phyloP scores from a whole-genome alignment of 2,329 filamentous ascomycete species.

The Penicillium expansum region DNA sequence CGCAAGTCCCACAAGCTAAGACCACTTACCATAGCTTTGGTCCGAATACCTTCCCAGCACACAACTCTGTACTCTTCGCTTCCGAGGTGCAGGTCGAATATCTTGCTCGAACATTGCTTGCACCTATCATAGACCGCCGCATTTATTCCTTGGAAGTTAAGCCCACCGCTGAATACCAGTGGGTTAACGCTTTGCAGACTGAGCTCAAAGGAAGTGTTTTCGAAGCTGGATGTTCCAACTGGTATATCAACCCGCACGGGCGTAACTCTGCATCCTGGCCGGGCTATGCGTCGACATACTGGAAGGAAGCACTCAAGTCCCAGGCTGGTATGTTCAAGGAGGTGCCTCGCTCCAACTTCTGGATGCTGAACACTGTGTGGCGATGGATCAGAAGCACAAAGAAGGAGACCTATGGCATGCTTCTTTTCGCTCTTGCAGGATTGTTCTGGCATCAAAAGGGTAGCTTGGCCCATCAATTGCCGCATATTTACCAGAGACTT shows the following conservation, averaged over 20 bases:
- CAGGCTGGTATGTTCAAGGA: not conserved
- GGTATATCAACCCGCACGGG: not conserved
- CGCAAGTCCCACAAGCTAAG: no score
- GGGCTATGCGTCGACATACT: not conserved
- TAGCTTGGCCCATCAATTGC: not conserved
- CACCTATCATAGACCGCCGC: constrained; percentile 34
- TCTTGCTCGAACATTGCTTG: constrained; percentile 28
- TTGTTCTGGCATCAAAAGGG: not conserved
- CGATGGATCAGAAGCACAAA: not conserved
- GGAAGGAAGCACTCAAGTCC: not conserved
- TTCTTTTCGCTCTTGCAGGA: not conserved
- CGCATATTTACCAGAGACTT: not conserved
- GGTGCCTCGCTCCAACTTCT: not conserved
- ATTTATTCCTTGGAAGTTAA: not conserved
- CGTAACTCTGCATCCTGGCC: not conserved
- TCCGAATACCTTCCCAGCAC: constrained; percentile 30
- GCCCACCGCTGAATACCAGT: not conserved
- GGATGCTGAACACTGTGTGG: not conserved
- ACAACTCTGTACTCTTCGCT: constrained; percentile 35
- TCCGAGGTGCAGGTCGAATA: constrained; percentile 33
- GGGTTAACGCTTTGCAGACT: not conserved
- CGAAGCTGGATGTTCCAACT: not conserved
- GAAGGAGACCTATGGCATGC: not conserved
- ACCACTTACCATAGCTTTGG: constrained; percentile 14
- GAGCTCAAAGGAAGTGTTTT: not conserved